Base-by-base conservation (phyloP, 2,329 filamentous ascomycete genomes). In the Aureobasidium sp. region DNA sequence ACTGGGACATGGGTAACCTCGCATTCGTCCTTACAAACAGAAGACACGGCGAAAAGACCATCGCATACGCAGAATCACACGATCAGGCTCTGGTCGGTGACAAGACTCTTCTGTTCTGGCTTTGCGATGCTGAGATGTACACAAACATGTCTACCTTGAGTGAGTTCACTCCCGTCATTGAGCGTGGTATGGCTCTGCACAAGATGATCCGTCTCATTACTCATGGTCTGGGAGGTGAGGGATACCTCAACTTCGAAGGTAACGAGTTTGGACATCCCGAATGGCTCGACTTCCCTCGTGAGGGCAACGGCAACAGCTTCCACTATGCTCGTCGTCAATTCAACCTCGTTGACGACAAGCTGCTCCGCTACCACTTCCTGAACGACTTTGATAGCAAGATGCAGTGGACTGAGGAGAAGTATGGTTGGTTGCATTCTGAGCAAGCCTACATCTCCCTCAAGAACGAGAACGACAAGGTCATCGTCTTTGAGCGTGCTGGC, bases 231-330 rank as follows among this genome's bases (percentile, higher is more conserved):
- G 94, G 94, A 63, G 94, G 94, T 61, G 94, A 99, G 76, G 94
- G 93, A 42, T 99, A 96, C 72, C 88, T 99, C 59, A 99, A 97
- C 79, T 99, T 99, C 69, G 92, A 97, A 77, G 94, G 94, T 64
- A 99, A 99, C 75, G 94, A 99, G 76, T 99, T 99, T 71, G 94
- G 94, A 0, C 94, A 99, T 73, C 94, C 94, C 0, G 94, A 99
- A 76, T 99, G 94, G 94, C 88, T 99, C 42, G 94, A 99, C 75
- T 99, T 99, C 76, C 94, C 94, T 4, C 89, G 94, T 57, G 91
- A 87, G 70, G 94, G 94, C 61, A 74, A 74, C 65, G 64, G 65
- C 64, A 75, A 74, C 67, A 70, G 68, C 64, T 74, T 74, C 67
- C 72, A 75, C 67, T 75, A 75, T 66, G 72, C 73, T 17, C 65